These are phyloP conservation scores for Cystobasidium onofrii DNA, from an alignment of 768 basidiomycete genomes.

Conservation along the genomic window DNA sequence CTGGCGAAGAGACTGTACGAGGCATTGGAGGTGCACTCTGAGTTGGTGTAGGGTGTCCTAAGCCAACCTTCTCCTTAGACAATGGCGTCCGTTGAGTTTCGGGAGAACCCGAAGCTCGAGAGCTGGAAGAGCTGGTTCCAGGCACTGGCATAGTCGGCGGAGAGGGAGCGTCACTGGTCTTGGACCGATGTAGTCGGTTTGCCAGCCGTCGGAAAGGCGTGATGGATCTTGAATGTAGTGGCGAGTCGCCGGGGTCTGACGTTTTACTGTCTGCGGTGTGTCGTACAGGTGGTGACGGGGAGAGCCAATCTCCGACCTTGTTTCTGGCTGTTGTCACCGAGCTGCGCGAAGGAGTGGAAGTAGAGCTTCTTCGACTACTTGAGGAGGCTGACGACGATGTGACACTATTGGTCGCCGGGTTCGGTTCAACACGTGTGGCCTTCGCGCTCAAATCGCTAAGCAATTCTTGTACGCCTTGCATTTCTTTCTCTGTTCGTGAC, in stretches of 20 bases:
- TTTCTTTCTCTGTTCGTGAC: conserved; percentile 66
- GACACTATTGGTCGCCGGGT: not conserved
- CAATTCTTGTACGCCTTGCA: conserved; percentile 47
- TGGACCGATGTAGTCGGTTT: not conserved
- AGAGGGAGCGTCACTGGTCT: not conserved
- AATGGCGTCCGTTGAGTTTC: not conserved
- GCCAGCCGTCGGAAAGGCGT: conserved; percentile 11
- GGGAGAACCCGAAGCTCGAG: not conserved
- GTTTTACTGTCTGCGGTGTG: not conserved
- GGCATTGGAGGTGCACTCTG: not conserved
- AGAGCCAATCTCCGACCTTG: conserved; percentile 14
- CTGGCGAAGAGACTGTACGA: not conserved
- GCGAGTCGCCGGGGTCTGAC: not conserved
- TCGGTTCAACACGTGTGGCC: not conserved
- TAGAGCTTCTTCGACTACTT: conserved; percentile 8
- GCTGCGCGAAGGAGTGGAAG: not conserved
- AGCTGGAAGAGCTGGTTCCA: not conserved
- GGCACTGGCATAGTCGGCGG: not conserved
- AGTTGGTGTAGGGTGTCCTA: not conserved
- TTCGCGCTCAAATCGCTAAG: conserved; percentile 9
- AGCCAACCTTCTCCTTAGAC: not conserved
- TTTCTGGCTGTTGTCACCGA: not conserved
- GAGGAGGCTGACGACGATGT: not conserved
- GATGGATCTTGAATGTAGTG: not conserved
- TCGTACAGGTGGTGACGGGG: not conserved